phyloP scores from a whole-genome alignment of 768 basidiomycete genomes.

The Leccinum subtestaceum region DNA sequence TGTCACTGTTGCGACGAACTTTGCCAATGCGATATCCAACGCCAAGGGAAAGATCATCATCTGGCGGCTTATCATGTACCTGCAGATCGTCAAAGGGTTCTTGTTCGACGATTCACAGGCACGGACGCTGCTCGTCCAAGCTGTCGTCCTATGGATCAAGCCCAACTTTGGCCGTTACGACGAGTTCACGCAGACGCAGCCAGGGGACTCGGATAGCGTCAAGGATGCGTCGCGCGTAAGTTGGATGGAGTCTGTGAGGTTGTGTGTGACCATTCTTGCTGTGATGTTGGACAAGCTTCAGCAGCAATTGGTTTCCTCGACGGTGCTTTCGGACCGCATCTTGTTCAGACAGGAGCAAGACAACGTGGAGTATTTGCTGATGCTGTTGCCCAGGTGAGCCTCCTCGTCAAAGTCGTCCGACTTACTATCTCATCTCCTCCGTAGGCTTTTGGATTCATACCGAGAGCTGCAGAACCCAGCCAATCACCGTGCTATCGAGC shows the following conservation, averaged over 20 bases:
- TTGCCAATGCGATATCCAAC: conserved; percentile 77
- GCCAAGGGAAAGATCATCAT: conserved; percentile 86
- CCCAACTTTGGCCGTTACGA: conserved; percentile 93
- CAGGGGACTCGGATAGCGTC: conserved; percentile 62
- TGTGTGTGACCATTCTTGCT: conserved; percentile 85
- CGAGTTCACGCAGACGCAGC: conserved; percentile 63
- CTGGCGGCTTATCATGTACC: conserved; percentile 92
- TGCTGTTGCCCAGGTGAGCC: conserved; percentile 78
- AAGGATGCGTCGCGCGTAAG: conserved; percentile 74
- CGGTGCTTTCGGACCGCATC: conserved; percentile 56
- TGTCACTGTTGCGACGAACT: conserved; percentile 81
- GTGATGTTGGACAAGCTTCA: conserved; percentile 90
- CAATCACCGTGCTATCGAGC: conserved; percentile 68
- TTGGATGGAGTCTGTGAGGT: conserved; percentile 89
- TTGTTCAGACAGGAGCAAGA: conserved; percentile 81
- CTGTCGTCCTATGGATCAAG: conserved; percentile 90
- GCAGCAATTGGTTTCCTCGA: conserved; percentile 68
- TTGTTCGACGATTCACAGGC: conserved; percentile 81
- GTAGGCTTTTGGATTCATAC: conserved; percentile 83
- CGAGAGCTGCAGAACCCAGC: conserved; percentile 72
- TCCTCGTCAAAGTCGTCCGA: background rate
- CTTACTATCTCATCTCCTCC: conserved; percentile 2
- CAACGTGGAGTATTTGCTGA: conserved; percentile 82
- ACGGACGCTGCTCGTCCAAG: conserved; percentile 77
- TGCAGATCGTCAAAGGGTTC: conserved; percentile 87